Evolutionary conservation across 2,329 filamentous ascomycete species (phyloP).

Genomic region (Fusarium chlamydosporum): DNA sequence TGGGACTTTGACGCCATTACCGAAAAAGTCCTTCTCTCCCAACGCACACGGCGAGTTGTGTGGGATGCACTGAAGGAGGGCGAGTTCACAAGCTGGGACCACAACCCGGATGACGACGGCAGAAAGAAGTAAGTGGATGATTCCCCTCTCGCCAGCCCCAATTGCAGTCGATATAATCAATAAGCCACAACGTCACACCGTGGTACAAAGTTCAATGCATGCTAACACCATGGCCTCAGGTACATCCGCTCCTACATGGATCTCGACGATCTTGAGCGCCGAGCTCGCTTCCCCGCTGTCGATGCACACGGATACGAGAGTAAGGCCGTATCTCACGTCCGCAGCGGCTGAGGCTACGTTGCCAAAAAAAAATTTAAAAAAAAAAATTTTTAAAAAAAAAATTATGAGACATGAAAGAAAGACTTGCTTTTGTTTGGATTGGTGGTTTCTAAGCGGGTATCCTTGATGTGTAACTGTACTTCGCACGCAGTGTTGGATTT

Average conservation of each 20-base stretch:
- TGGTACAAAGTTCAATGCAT: conserved; percentile 46
- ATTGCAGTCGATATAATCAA: conserved; percentile 25
- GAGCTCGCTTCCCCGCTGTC: conserved; percentile 78
- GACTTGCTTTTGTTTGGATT: conserved; percentile 4
- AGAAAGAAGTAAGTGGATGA: conserved; percentile 69
- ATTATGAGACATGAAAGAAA: conserved; percentile 24
- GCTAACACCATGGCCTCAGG: conserved; percentile 61
- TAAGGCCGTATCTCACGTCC: conserved; percentile 57
- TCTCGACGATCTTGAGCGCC: conserved; percentile 83
- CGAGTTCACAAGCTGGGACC: conserved; percentile 86
- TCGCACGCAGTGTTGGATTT: conserved; percentile 25
- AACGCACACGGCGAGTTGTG: conserved; percentile 82
- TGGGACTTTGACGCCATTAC: conserved; percentile 89
- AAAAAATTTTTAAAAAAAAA: too few relatives aligned
- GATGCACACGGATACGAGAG: conserved; percentile 68
- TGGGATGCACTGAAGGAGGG: conserved; percentile 85
- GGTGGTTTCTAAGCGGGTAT: conserved; percentile 29
- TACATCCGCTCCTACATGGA: conserved; percentile 89
- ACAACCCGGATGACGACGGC: conserved; percentile 80
- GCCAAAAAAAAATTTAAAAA: too few relatives aligned
- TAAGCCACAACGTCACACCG: conserved; percentile 49
- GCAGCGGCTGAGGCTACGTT: conserved; percentile 34
- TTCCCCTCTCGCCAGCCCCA: conserved; percentile 3
- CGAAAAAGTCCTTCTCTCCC: conserved; percentile 78
- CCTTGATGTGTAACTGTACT: conserved; percentile 27